Evolutionary conservation across 805 yeast species (phyloP).

Genomic region (Nakazawaea siamensis): DNA sequence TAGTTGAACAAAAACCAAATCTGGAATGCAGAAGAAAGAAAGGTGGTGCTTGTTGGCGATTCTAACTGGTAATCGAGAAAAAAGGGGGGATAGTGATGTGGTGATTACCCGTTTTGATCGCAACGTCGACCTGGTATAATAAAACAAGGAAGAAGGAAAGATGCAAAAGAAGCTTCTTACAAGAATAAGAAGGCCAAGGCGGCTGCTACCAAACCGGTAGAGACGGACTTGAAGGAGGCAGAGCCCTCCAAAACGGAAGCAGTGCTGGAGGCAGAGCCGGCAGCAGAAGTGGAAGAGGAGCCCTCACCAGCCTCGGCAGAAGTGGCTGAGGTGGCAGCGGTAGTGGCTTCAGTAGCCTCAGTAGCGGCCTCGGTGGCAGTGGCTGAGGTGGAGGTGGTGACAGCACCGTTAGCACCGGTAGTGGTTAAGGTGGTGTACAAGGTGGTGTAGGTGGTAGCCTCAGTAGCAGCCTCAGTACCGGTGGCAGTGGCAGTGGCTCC

Average conservation of each 20-base stretch:
- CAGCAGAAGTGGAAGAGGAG: background rate
- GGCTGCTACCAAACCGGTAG: constrained; percentile 9
- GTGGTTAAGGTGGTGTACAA: constrained; percentile 8
- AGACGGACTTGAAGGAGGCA: constrained; percentile 3
- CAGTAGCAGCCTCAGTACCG: constrained; percentile 6
- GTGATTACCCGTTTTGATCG: too few relatives aligned
- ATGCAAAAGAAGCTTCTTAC: constrained; percentile 4
- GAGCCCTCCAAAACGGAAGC: constrained; percentile 8
- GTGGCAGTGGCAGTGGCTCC: constrained; percentile 3
- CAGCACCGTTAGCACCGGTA: constrained; percentile 11
- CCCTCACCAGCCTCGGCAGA: background rate
- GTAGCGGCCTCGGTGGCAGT: constrained; percentile 7
- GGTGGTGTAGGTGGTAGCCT: constrained; percentile 7
- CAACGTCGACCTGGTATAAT: too few relatives aligned
- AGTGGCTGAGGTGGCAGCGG: constrained; percentile 1
- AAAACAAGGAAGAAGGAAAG: too few relatives aligned
- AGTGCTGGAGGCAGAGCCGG: background rate
- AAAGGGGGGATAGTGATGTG: too few relatives aligned
- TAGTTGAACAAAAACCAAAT: too few relatives aligned
- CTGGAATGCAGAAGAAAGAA: too few relatives aligned
- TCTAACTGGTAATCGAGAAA: too few relatives aligned
- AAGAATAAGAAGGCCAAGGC: constrained; percentile 10
- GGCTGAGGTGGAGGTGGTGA: constrained; percentile 8
- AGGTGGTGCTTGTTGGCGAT: too few relatives aligned
- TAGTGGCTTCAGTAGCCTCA: constrained; percentile 1